Base-by-base conservation (phyloP, 495 filamentous ascomycete species). In the Trichoderma virens region DNA sequence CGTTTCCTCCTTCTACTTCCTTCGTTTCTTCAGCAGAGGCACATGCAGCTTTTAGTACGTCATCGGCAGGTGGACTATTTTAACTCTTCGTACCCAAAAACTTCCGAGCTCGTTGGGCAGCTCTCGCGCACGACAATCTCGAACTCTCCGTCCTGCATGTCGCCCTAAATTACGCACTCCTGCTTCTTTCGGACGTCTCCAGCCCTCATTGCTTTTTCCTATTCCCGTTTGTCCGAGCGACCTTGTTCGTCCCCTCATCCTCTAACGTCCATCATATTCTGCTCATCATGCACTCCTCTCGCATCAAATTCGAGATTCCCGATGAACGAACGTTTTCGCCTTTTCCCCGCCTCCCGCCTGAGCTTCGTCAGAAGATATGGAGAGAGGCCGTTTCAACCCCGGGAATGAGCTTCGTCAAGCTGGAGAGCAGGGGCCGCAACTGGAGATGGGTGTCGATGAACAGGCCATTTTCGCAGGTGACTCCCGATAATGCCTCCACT, bases 361-460 rank as follows among this genome's bases (percentile, higher is more conserved):
- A 74, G 31, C 62, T 73, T 16, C 71, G 70, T 27, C 51, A 65
- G 16, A 61, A 68, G 60, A 70, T 74, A 20, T 73, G 70, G 72
- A 62, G 67, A 39, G 34, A 66, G 1, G 61, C 66, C 39, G 69
- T 74, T 9, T 68, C 66, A 32, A 68, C 65, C 0, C 67, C 72
- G 5, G 72, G 72, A 1, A 74, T 74, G 16, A 70, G 72, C 64
- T 74, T 74, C 61, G 68, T 74, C 32, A 70, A 71, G 45, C 66
- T 74, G 27, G 13, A 51, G 39, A 65, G 68, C 27, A 2, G 13
- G 5, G 61, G 51, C 25, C 51, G 51, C 7, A 27, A 56, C 13
- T 56, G 51, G 51, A 28, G 51, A 30, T 56, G 51, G 51, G 9
- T 56, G 25, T 56, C 51, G 23, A 11, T 30, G 27, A 30, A 14